Base-by-base conservation (phyloP, 495 filamentous ascomycete genomes). In the Podospora pseudoanserina region DNA sequence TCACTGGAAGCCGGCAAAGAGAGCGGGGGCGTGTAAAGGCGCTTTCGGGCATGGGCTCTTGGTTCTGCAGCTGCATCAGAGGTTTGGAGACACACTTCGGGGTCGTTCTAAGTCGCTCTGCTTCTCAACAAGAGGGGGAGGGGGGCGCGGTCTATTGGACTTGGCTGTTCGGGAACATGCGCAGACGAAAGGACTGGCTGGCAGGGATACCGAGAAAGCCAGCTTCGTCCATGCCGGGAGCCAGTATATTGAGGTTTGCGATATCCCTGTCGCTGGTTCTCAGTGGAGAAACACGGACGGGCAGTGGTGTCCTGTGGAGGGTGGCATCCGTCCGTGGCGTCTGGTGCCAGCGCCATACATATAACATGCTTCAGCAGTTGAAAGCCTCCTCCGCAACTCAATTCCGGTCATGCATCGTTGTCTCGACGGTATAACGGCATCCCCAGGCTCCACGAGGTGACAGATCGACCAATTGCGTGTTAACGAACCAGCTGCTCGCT, bases 341-440 rank as follows among this genome's bases (percentile, higher is more conserved):
- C 62, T 66, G 68, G 68, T 59, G 20, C 67, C 62, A 63, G 63
- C 65, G 60, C 34, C 68, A 57, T 67, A 59, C 64, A 66, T 67
- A 60, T 70, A 74, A 62, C 68, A 63, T 70, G 66, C 65, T 60
- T 64, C 73, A 67, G 68, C 64, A 70, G 64, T 66, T 55, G 44
- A 65, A 65, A 71, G 54, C 66, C 60, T 64, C 53, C 67, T 73
- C 64, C 68, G 62, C 68, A 65, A 49, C 39, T 49, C 49, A n/a
- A 34, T 64, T 63, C 65, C 67, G 59, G 60, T 30, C 44, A 30
- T 67, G 58, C 67, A 65, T 61, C 44, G 30, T 26, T 23, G 27
- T 63, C 63, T 19, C 64, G 34, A 23, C 44, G 49, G 61, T 58
- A 30, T 15, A 56, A 19, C 23, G 23, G n/a, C 63, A 30, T 13